phyloP scores from a whole-genome alignment of 192 early-diverging fungal species.

The Chytriomyces sp. region DNA sequence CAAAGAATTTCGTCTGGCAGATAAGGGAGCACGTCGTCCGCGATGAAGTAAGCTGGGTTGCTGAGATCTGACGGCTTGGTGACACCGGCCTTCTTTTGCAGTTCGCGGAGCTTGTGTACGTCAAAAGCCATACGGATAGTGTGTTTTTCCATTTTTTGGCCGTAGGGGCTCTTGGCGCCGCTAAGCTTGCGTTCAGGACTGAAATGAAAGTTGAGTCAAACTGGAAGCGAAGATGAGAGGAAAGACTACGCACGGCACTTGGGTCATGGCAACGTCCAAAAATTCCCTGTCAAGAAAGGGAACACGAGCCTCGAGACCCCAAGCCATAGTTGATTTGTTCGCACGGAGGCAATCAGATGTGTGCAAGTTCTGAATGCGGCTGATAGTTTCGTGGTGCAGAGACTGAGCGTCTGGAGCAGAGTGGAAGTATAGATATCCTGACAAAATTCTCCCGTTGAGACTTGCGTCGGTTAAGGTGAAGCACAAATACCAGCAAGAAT shows the following conservation, averaged over 20 bases:
- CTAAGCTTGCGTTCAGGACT: conserved; percentile 79
- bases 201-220: not conserved
- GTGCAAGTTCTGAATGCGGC: conserved; percentile 95
- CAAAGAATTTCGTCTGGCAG: conserved; percentile 88
- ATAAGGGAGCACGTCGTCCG: conserved; percentile 58
- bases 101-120: conserved; percentile 13
- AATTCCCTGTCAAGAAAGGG: conserved; percentile 96
- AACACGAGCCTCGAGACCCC: conserved; percentile 98
- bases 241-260: conserved; percentile 48
- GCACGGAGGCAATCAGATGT: conserved; percentile 95
- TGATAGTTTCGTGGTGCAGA: conserved; percentile 90
- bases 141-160: conserved; percentile 86
- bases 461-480: not conserved
- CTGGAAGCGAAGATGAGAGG: not conserved
- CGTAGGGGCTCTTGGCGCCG: conserved; percentile 59
- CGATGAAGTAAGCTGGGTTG: conserved; percentile 26
- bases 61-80: conserved; percentile 59
- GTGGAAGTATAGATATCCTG: conserved; percentile 97
- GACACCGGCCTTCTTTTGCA: conserved; percentile 29
- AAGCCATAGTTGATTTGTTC: conserved; percentile 99
- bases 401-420: conserved; percentile 76
- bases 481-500: conserved; percentile 76
- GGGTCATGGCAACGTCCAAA: conserved; percentile 87
- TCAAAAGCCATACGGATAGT: conserved; percentile 96
- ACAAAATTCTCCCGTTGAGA: not conserved